A percentile compares a stretch with the other conserved stretches of the same genome.
phyloP scores from a whole-genome alignment of 768 basidiomycete species.

The Tylopilus subfusipes region DNA sequence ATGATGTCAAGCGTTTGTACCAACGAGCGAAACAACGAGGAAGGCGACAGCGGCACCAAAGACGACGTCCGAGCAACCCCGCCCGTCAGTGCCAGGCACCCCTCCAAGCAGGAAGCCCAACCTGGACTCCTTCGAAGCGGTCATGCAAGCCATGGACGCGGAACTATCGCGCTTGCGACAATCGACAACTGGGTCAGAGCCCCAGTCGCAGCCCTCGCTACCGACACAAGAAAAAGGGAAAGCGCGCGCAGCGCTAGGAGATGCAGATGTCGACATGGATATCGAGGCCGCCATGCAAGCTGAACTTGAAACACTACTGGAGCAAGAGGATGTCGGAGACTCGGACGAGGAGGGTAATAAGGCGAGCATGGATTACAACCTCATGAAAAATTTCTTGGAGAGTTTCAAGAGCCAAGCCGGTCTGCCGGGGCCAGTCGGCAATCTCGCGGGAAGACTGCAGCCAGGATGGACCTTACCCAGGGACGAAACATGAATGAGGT shows the following conservation, averaged over 20 bases:
- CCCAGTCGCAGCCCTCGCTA: constrained; percentile 9
- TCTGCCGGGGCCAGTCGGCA: constrained; percentile 86
- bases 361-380: constrained; percentile 70
- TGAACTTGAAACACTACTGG: constrained; percentile 68
- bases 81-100: constrained; percentile 32
- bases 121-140: constrained; percentile 89
- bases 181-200: constrained; percentile 16
- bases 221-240: constrained; percentile 43
- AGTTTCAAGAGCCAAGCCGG: constrained; percentile 93
- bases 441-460: constrained; percentile 79
- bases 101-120: constrained; percentile 56
- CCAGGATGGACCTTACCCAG: constrained; percentile 72
- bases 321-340: constrained; percentile 41
- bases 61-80: constrained; percentile 9
- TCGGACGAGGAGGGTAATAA: constrained; percentile 53
- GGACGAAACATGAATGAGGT: constrained; percentile 45
- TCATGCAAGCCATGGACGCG: constrained; percentile 94
- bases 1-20: constrained; percentile 54
- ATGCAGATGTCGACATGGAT: constrained; percentile 53
- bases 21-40: constrained; percentile 26
- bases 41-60: constrained; percentile 1
- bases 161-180: constrained; percentile 58
- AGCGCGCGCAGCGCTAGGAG: constrained; percentile 29
- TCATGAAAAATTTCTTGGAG: constrained; percentile 97
- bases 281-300: constrained; percentile 88